Evolutionary conservation across 2,329 filamentous ascomycete genomes (phyloP), one percentile per base, ranked within the genome.

Genomic region (Cladosporium sp.): DNA sequence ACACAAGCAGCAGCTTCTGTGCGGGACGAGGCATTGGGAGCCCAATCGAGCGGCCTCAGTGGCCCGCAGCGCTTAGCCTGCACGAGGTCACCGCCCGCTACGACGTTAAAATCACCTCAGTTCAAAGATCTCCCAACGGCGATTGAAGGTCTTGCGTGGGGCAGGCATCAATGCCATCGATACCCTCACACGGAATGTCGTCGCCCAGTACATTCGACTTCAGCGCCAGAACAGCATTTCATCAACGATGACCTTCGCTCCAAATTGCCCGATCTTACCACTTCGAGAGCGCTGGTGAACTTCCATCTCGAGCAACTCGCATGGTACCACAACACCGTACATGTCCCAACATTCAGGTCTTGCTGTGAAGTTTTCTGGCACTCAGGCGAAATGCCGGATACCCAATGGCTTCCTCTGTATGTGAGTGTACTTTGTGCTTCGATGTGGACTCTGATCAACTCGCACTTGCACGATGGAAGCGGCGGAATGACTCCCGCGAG

Each of bases 271-370:
- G 18, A 5, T 53, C 49, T 53, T 11, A 26, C 26, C 23, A 53
- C 23, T 28, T 53, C 49, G 14, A 53, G 49, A 28, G 16, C 29
- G 10, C 44, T 67, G 37, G 64, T 66, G 7, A 29, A 67, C 18
- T 66, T 66, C 40, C 66, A 67, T 37, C 14, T 66, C n/a, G 59
- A 66, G 21, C 65, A 44, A 16, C 55, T 67, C 16, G 58, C 65
- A 23, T 67, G 66, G 66, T 67, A 64, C 35, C 66, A 67, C 50
- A 55, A 49, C 16, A 63, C 64, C 16, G 50, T 67, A 16, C 63
- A 66, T 33, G 64, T 59, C 1, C 55, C 64, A 8, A 66, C 58
- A 23, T 67, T 67, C 35, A 37, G 23, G 21, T 14, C 49, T 28
- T 53, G 49, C 49, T 53, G 49, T 29, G 49, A 53, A 53, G 23